Evolutionary conservation across 148 eudicot species (phyloP).

Genomic region (Silene uniflora): DNA sequence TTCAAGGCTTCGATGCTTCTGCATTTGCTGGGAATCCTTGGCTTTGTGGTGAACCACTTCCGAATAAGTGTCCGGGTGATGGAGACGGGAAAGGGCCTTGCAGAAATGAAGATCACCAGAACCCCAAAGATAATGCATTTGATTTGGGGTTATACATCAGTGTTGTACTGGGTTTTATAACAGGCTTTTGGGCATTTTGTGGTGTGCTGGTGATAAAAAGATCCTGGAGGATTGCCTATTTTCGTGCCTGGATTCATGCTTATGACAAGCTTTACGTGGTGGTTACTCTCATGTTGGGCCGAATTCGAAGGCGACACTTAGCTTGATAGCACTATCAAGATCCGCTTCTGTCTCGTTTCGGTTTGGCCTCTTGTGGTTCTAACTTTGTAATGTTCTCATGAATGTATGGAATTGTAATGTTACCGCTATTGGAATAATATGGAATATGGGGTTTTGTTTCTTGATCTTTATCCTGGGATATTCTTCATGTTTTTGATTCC

Average conservation of each 20-base stretch:
- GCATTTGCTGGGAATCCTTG: conserved; percentile 19
- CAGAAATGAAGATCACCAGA: neutral
- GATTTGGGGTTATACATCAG: conserved; percentile 16
- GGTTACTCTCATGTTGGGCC: neutral
- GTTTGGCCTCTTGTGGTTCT: too few relatives aligned
- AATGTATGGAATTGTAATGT: too few relatives aligned
- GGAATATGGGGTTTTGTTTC: too few relatives aligned
- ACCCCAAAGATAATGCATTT: neutral
- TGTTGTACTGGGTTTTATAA: conserved; percentile 16
- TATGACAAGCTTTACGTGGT: conserved; percentile 17
- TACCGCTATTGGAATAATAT: too few relatives aligned
- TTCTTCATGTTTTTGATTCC: too few relatives aligned
- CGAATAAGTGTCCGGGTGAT: conserved; percentile 14
- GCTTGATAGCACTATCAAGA: neutral
- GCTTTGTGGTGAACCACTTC: conserved; percentile 25
- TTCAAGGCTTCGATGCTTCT: conserved; percentile 21
- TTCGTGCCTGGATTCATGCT: conserved; percentile 16
- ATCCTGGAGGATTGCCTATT: conserved; percentile 21
- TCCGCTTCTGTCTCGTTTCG: too few relatives aligned
- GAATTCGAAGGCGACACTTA: neutral
- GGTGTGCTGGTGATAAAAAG: conserved; percentile 13
- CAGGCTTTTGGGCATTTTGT: conserved; percentile 20
- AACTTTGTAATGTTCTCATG: too few relatives aligned
- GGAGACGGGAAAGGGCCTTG: neutral
- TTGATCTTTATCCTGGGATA: too few relatives aligned